A percentile compares a stretch with the other conserved stretches of the same genome.
Conservation (phyloP, 2,329 filamentous ascomycete genomes). For the Scedosporium dehoogii region DNA sequence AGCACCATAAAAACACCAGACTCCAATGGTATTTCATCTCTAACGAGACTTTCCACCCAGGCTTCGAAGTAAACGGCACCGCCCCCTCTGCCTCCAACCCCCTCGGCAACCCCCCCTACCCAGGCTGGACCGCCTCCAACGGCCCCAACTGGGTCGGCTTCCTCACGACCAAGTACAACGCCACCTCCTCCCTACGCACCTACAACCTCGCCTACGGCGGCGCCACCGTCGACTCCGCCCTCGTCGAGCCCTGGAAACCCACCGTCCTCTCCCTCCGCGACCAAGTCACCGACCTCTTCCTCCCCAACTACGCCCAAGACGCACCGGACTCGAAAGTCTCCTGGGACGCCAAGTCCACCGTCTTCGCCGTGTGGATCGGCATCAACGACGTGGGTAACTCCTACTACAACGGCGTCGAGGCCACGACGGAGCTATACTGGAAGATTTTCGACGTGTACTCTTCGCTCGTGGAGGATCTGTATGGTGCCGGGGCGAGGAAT, state of each 20-base stretch:
- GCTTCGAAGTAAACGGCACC: conserved; percentile 41
- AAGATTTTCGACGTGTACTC: conserved; percentile 33
- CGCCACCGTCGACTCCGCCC: conserved; percentile 38
- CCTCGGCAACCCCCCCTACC: conserved; percentile 51
- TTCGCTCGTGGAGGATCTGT: conserved; percentile 33
- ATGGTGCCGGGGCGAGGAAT: conserved; percentile 42
- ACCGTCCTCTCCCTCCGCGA: conserved; percentile 38
- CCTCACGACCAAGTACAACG: conserved; percentile 36
- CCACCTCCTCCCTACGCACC: conserved; percentile 28
- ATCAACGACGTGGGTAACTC: conserved; percentile 46
- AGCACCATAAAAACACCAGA: neutral
- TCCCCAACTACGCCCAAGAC: conserved; percentile 14
- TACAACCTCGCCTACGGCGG: conserved; percentile 47
- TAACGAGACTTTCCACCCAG: conserved; percentile 15
- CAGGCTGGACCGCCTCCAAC: conserved; percentile 37
- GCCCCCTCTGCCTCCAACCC: conserved; percentile 46
- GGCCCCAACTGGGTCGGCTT: conserved; percentile 43
- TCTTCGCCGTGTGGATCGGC: conserved; percentile 43
- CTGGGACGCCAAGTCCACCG: conserved; percentile 30
- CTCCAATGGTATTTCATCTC: neutral
- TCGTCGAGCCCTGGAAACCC: conserved; percentile 39
- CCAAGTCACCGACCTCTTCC: conserved; percentile 29
- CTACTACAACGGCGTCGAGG: conserved; percentile 22
- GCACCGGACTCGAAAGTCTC: conserved; percentile 20
- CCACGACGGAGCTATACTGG: conserved; percentile 22